Conservation (phyloP, 139 green algal genomes). For the Tetradesmus lagerheimii region DNA sequence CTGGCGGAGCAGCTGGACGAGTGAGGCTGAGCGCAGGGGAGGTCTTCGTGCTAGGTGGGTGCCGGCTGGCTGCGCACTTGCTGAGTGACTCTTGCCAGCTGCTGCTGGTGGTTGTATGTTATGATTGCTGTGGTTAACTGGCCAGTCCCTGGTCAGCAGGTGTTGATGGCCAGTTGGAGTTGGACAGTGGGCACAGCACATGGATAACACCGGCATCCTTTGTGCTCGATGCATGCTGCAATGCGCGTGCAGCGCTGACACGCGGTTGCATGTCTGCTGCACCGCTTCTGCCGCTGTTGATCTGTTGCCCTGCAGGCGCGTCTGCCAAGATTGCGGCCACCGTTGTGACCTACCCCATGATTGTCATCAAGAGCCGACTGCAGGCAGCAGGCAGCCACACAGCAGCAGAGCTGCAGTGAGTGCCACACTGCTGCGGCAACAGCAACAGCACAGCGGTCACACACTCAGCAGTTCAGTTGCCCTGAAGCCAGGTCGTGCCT, state of each 20-base stretch:
- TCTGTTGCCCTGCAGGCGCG: constrained; percentile 20
- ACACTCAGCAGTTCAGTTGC: too few species aligned
- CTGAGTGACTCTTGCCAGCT: too few species aligned
- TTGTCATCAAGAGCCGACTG: constrained; percentile 93
- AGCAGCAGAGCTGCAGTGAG: constrained; percentile 50
- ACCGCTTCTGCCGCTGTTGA: background rate
- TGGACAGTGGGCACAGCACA: too few species aligned
- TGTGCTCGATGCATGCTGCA: background rate
- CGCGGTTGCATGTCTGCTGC: background rate
- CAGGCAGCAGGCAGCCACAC: constrained; percentile 61
- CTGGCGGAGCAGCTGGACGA: background rate
- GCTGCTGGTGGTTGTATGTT: too few species aligned
- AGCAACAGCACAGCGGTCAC: too few species aligned
- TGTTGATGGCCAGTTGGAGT: too few species aligned
- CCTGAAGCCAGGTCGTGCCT: too few species aligned
- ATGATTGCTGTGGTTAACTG: too few species aligned
- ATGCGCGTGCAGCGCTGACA: background rate
- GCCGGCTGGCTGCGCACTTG: background rate
- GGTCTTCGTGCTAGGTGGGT: constrained; percentile 76
- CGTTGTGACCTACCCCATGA: constrained; percentile 92
- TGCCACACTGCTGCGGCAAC: background rate
- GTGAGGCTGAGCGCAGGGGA: constrained; percentile 63
- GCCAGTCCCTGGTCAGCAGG: too few species aligned
- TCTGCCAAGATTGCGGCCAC: constrained; percentile 91
- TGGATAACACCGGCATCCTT: too few species aligned